Evolutionary conservation across 1,139 yeast genomes (phyloP), one percentile per base, ranked within the genome.

Genomic region (Yamadazyma atlantica): DNA sequence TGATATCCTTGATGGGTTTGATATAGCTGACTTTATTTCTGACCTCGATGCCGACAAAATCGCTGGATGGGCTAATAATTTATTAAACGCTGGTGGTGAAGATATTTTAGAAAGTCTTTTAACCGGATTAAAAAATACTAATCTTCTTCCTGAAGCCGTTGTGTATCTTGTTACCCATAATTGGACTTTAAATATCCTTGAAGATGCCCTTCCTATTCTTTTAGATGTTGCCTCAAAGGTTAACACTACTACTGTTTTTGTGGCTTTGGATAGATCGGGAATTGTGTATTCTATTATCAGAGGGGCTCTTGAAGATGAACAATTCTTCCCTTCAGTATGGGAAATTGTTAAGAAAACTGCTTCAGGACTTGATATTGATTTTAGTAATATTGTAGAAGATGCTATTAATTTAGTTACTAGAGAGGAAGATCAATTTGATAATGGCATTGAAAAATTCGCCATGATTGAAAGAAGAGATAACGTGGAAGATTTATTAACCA

Each of bases 241-340:
- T 38, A 60, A 64, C 45, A 43, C 60, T 29, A 63, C 68, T 17
- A 45, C 54, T n/a, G 48, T 64, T 22, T 62, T 60, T 44, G 57
- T 52, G 32, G 68, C 67, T 7, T 60, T 64, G 39, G 66, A 63
- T 42, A 46, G 57, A 40, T 62, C 69, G 14, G 62, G 62, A 4
- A 58, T 64, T 43, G 64, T 58, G n/a, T 64, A 64, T 40, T 50
- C 57, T 3, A 43, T 62, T 32, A 48, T 64, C 42, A 57, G 65
- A 10, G 58, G 58, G 25, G 40, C 54, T 29, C 41, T 64, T 30
- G 51, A 57, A 33, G 58, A 59, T 43, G 53, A 56, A 14, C 48
- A 53, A n/a, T 53, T 60, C 32, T 49, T 62, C 38, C 66, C 68
- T 29, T 54, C 62, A 27, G 48, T 62, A 26, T 45, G 54, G 25